Evolutionary conservation across 2,329 filamentous ascomycete species (phyloP), one percentile per base, ranked within the genome.

Genomic region (Exophiala aquamarina): DNA sequence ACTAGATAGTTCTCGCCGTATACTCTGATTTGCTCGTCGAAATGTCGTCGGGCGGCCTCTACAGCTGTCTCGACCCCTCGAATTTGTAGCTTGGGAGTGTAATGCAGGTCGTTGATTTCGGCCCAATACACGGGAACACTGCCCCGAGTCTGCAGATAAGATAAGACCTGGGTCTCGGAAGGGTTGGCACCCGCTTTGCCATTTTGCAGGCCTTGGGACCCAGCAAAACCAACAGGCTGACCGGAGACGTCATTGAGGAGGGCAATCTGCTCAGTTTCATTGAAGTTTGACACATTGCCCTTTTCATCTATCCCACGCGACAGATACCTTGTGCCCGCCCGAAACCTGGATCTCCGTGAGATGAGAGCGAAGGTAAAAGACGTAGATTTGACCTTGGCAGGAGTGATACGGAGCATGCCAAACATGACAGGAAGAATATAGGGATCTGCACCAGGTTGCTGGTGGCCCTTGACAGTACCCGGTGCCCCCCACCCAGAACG

Each of bases 1-100:
- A 98, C 91, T 48, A 98, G 77, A 70, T 93, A 97, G 65, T 96
- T 96, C 66, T 97, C 93, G 50, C 93, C 93, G 61, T 98, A 98
- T 20, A 95, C 72, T 47, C 81, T 78, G 59, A 98, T 93, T 69
- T 98, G 94, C 70, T 98, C 90, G 42, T 89, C 79, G 64, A 98
- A 96, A 68, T 98, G 93, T 58, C 84, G 85, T 61, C 81, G 82
- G 5, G 93, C 89, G 1, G 93, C 88, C 21, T 84, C 75, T 0
- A 89, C 70, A 1, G 90, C 90, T 3, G 83, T 82, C 54, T 97
- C 91, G 29, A 94, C 83, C 19, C 87, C 84, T 32, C 91, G 86
- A 42, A 97, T 82, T 64, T 95, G 87, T 6, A 98, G 79, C 64
- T 87, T 94, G 7, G 93, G 93, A 0, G 86, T 90, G 69, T 98